Evolutionary conservation across 768 basidiomycete genomes (phyloP), one percentile per base, ranked within the genome.

Genomic region (Aureoboletus auriporus): DNA sequence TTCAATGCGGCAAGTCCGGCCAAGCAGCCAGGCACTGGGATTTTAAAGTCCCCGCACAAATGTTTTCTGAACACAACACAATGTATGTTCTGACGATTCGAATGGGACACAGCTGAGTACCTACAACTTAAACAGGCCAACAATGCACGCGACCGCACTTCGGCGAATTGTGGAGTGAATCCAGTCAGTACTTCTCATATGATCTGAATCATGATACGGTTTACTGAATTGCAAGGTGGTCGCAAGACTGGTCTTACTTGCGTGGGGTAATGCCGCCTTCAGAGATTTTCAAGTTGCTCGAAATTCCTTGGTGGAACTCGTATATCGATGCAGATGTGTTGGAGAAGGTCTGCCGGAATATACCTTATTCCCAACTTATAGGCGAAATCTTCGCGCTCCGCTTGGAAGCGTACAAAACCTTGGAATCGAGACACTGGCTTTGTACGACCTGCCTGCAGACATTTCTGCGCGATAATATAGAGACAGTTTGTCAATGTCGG

Each of bases 201-300:
- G 13, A 39, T 33, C 7, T 14, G 9, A 44, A 2, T 2, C 23
- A 23, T 57, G 38, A 57, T n/a, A 2, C 12, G 12, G 31, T 23
- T 23, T 23, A 23, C 20, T 11, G 28, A 14, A 35, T 13, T 31
- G 30, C n/a, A n/a, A n/a, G n/a, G n/a, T n/a, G n/a, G n/a, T 31
- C 30, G 5, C 16, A 8, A 57, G 56, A 57, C 20, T 57, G 56
- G 56, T 47, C 48, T 29, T 47, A 58, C 39, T 27, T 57, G n/a
- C 56, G 56, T 8, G 51, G 56, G 7, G 7, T 47, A 23, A 9
- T 46, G 16, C 43, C 56, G 12, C 56, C 56, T 39, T 50, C 56
- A 16, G 16, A 33, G 26, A 37, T 57, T 42, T 57, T 49, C 51
- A 12, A 26, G 8, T 45, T 38, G 35, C 45, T 57, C 12, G 42